Percentiles rank a stretch among this genome's conserved stretches.
Conservation (phyloP, 2,329 filamentous ascomycete species). For the Cordyceps militaris region DNA sequence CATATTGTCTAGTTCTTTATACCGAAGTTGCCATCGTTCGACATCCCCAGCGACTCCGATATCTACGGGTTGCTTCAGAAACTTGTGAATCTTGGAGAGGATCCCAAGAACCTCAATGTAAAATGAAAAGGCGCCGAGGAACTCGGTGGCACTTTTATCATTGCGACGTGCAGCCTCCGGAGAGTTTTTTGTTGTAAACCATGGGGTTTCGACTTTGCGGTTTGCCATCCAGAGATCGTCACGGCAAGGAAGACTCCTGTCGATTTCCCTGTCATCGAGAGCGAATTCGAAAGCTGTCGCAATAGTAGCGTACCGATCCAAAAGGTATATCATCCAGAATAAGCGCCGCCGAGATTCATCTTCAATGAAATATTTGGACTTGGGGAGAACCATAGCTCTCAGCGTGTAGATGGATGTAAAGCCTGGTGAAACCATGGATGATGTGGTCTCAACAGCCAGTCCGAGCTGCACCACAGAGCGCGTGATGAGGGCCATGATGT, state of each 20-base stretch:
- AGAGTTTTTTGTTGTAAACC: conserved; percentile 57
- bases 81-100: conserved; percentile 78
- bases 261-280: conserved; percentile 81
- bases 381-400: conserved; percentile 75
- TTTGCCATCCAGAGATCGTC: conserved; percentile 83
- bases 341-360: conserved; percentile 78
- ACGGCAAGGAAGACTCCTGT: conserved; percentile 76
- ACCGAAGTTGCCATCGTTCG: conserved; percentile 81
- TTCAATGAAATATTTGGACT: conserved; percentile 79
- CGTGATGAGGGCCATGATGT: conserved; percentile 81
- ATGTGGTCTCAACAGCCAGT: conserved; percentile 74
- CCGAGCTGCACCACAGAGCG: conserved; percentile 84
- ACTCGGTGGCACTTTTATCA: conserved; percentile 63
- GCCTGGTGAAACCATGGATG: conserved; percentile 67
- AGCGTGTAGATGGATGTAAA: conserved; percentile 86
- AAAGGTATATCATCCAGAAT: conserved; percentile 91
- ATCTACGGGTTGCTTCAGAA: conserved; percentile 82
- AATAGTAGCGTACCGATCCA: conserved; percentile 85
- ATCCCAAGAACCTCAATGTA: conserved; percentile 88
- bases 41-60: conserved; percentile 79
- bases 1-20: conserved; percentile 75
- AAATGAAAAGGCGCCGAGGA: conserved; percentile 80
- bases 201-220: conserved; percentile 73
- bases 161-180: conserved; percentile 47
- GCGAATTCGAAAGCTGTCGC: conserved; percentile 90